Conservation (phyloP, 306 rosid genomes). For the Dryas alaskensis region DNA sequence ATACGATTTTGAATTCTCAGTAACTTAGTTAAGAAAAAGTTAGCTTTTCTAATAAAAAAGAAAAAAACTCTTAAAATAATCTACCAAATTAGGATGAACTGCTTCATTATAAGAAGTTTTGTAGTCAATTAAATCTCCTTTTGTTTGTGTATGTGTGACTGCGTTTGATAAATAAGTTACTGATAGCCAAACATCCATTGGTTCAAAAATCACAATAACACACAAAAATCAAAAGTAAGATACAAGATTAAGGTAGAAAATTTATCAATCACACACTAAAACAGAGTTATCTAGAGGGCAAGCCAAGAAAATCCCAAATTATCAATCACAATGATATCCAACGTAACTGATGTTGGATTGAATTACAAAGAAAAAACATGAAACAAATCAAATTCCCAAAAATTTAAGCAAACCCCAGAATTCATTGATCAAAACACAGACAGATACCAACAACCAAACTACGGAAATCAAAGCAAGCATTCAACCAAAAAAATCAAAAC, state of each 20-base stretch:
- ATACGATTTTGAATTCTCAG: neutral
- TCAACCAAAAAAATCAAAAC: neutral
- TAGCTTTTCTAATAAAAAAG: neutral
- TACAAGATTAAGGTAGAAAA: too few relatives aligned
- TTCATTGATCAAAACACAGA: neutral
- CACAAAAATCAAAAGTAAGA: neutral
- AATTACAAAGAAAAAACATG: neutral
- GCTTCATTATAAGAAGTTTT: neutral
- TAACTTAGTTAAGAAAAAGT: neutral
- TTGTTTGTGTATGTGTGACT: neutral
- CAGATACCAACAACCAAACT: neutral
- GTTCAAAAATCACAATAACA: neutral
- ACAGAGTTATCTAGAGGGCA: neutral
- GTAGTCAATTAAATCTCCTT: neutral
- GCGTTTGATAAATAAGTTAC: neutral
- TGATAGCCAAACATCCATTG: neutral
- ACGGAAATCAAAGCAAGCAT: neutral
- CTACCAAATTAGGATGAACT: neutral
- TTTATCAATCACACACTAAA: neutral
- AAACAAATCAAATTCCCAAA: neutral
- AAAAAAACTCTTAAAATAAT: neutral
- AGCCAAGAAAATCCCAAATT: neutral
- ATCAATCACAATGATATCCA: neutral
- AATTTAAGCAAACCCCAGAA: conserved; percentile 8
- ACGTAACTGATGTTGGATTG: neutral